phyloP scores from a whole-genome alignment of 2,329 filamentous ascomycete species.

The Botrytis hyacinthi region DNA sequence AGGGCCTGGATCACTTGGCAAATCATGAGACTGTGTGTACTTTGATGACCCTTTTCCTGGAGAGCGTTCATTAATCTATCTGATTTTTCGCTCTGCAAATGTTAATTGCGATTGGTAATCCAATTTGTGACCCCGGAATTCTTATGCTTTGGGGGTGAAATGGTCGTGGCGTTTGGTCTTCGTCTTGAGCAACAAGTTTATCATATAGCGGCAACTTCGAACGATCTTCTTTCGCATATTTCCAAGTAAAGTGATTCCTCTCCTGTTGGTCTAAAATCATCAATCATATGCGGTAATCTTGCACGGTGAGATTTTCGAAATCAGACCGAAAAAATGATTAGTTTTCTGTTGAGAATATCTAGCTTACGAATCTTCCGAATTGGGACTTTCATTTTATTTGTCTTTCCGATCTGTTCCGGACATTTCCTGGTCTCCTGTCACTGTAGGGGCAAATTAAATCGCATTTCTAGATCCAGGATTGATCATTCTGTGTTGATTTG shows the following conservation, averaged over 20 bases:
- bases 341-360: background rate
- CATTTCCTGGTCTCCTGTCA: accelerated
- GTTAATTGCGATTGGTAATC: background rate
- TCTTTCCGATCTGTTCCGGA: background rate
- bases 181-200: background rate
- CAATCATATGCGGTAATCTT: background rate
- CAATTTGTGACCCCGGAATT: background rate
- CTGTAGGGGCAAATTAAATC: background rate
- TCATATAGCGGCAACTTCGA: background rate
- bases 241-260: background rate
- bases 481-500: background rate
- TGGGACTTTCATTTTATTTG: background rate
- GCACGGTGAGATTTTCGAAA: background rate
- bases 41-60: background rate
- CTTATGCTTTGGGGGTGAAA: accelerated
- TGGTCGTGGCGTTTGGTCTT: background rate
- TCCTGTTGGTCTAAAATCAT: background rate
- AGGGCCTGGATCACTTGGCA: background rate
- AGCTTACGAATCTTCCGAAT: background rate
- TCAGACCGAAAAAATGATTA: background rate
- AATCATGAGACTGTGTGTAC: background rate
- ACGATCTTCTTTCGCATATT: background rate
- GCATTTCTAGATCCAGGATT: background rate
- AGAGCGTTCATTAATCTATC: background rate
- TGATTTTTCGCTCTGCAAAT: background rate